Conservation (phyloP, 1,284 basidiomycete species). For the Malassezia vespertilionis region DNA sequence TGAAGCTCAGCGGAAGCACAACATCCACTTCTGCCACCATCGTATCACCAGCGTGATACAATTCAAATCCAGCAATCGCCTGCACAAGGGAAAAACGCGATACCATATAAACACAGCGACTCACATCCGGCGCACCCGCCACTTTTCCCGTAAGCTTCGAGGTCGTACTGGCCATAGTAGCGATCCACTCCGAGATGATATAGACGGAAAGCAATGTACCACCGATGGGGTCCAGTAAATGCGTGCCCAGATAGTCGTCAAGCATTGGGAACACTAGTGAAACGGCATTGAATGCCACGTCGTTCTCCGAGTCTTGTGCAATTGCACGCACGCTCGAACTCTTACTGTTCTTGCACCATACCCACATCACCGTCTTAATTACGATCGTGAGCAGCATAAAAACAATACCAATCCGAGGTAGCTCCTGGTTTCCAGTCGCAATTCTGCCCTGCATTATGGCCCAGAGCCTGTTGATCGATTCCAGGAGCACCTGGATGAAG, state of each 20-base stretch:
- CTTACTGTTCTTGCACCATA: conserved; percentile 47
- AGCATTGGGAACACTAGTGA: conserved; percentile 53
- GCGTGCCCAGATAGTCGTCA: conserved; percentile 25
- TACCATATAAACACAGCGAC: conserved; percentile 38
- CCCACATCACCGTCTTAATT: conserved; percentile 52
- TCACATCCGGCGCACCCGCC: conserved; percentile 29
- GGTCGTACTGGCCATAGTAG: conserved; percentile 38
- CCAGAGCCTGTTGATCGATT: conserved; percentile 29
- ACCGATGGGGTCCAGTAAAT: conserved; percentile 41
- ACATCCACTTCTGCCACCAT: conserved; percentile 43
- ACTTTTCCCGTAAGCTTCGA: conserved; percentile 35
- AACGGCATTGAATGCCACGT: conserved; percentile 53
- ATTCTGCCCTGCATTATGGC: conserved; percentile 28
- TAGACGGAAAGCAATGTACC: conserved; percentile 28
- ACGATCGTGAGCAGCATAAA: conserved; percentile 54
- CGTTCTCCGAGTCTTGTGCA: conserved; percentile 53
- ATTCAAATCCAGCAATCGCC: conserved; percentile 38
- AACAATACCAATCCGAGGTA: conserved; percentile 40
- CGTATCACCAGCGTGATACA: conserved; percentile 43
- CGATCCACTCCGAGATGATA: conserved; percentile 41
- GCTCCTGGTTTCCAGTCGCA: conserved; percentile 27
- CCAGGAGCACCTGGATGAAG: conserved; percentile 41
- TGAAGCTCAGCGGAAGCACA: conserved; percentile 34
- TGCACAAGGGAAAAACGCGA: conserved; percentile 39
- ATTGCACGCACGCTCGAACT: conserved; percentile 48